Base-by-base conservation (phyloP, 768 basidiomycete genomes). In the Xerocomellus dryophilus region DNA sequence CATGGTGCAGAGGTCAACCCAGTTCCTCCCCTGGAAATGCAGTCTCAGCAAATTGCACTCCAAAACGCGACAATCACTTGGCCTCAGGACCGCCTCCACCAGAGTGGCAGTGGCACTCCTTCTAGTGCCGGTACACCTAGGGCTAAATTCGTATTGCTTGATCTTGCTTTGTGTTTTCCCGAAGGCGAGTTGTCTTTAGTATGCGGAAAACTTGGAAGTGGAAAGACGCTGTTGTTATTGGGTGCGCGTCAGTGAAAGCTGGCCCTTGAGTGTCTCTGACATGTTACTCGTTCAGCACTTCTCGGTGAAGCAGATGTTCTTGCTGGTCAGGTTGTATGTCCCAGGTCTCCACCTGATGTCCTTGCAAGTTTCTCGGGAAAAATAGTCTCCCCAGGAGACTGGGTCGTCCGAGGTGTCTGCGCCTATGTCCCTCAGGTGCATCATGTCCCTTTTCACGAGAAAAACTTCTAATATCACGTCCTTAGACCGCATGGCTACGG, bases 51-150 rank as follows among this genome's bases (percentile, higher is more conserved):
- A 4, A 84, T 95, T 49, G 78, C 85, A 1, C 81, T 95, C 60
- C 88, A 88, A 65, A 88, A 88, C 10, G 93, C 91, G 36, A 96
- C 91, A 1, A 77, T 93, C 44, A 91, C 92, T 2, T 98, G 94
- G 94, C 90, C 94, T 0, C 84, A 86, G 61, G 90, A 93, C 57
- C 82, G 88, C 34, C 55, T 69, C 20, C 60, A 67, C 20, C 73
- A 72, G 41, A 61, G 69, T n/a, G 76, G 79, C 23, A 78, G 76
- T 52, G 58, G 63, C 2, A 72, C 78, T 4, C 72, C 85, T 3
- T 86, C 86, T 4, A 76, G 74, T 15, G 76, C 83, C 3, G 72
- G 87, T 0, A 93, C 93, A 0, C 94, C 93, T 9, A 81, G 78
- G 55, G 76, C 82, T 56, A 88, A 87, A 61, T 97, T 97, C 66